These are phyloP conservation scores for Luvunga scandens DNA, from an alignment of 345 rosid genomes.

Conservation along the genomic window DNA sequence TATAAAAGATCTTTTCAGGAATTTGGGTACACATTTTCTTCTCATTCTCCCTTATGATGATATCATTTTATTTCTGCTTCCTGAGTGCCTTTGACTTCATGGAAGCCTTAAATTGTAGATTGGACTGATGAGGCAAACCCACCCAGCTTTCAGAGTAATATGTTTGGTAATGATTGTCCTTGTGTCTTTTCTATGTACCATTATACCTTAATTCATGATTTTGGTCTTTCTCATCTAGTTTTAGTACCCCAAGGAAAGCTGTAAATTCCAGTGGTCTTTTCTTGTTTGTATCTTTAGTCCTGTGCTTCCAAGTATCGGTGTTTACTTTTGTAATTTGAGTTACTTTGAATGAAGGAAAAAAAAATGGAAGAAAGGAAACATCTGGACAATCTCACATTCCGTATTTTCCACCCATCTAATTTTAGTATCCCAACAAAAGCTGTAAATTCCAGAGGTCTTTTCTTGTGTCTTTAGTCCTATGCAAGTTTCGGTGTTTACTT, in stretches of 20 bases:
- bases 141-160: background rate
- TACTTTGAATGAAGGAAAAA: background rate
- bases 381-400: no score
- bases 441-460: background rate
- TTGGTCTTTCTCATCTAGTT: background rate
- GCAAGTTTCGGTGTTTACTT: background rate
- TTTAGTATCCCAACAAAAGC: background rate
- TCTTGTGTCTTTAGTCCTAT: background rate
- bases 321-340: background rate
- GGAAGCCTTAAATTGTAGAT: background rate
- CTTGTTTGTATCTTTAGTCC: background rate
- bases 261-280: background rate
- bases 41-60: background rate
- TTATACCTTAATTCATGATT: background rate
- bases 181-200: background rate
- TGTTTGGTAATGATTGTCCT: background rate
- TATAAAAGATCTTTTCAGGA: background rate
- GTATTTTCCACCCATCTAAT: background rate
- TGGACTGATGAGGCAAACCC: background rate
- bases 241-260: background rate
- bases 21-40: background rate
- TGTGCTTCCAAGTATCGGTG: background rate
- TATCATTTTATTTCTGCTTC: background rate
- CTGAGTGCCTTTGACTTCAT: background rate
- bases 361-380: no score